phyloP scores from a whole-genome alignment of 2,329 filamentous ascomycete species.

The Fusarium armeniacum region DNA sequence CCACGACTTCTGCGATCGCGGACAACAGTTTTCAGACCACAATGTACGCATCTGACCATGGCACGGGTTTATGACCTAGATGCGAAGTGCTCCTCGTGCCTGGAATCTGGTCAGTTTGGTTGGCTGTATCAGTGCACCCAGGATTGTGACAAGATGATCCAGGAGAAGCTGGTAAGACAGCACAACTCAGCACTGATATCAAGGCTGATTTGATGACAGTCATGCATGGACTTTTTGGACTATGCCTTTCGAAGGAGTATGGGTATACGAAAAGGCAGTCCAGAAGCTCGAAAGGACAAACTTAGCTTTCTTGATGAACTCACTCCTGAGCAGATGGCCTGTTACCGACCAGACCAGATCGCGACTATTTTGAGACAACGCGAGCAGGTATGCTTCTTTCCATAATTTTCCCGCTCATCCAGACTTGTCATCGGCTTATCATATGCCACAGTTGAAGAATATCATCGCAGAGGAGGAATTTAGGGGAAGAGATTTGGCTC shows the following conservation, averaged over 20 bases:
- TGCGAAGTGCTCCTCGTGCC: conserved; percentile 71
- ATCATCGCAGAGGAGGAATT: conserved; percentile 52
- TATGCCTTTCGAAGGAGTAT: conserved; percentile 52
- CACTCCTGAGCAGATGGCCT: conserved; percentile 57
- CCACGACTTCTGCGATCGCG: conserved; percentile 22
- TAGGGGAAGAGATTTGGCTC: conserved; percentile 44
- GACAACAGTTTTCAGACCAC: conserved; percentile 48
- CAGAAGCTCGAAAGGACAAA: conserved; percentile 59
- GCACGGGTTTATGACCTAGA: conserved; percentile 71
- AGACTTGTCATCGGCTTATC: background rate
- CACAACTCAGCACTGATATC: background rate
- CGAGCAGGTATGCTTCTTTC: conserved; percentile 57
- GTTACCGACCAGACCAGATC: conserved; percentile 65
- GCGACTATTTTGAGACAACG: conserved; percentile 64
- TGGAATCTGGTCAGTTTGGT: conserved; percentile 68
- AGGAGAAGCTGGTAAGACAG: conserved; percentile 46
- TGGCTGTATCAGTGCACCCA: conserved; percentile 82
- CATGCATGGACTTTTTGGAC: conserved; percentile 56
- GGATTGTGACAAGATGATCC: conserved; percentile 66
- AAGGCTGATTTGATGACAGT: conserved; percentile 38
- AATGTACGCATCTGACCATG: conserved; percentile 78
- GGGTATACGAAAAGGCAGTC: conserved; percentile 56
- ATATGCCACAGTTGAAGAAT: conserved; percentile 32
- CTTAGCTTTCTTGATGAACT: conserved; percentile 63
- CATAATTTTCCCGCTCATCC: conserved; percentile 16